Base-by-base conservation (phyloP, 371 early-diverging fungal genomes). In the Basidiobolus meristosporus region DNA sequence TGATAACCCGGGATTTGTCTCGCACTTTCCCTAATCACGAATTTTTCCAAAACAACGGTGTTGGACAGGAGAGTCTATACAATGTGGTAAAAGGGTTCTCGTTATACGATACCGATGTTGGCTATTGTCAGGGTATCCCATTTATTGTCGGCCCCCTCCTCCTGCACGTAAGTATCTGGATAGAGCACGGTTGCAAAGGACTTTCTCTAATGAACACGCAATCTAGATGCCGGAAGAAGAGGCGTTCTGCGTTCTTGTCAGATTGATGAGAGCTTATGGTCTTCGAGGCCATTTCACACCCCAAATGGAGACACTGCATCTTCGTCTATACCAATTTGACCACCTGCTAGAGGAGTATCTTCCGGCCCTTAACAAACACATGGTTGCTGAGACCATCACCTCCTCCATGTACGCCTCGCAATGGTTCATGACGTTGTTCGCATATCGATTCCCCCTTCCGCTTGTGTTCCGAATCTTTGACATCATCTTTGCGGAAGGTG, bases 391-490 rank as follows among this genome's bases (percentile, higher is more conserved):
- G 43, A 86, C 82, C 26, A 68, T 97, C 26, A 62, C 65, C 39
- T 63, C 85, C 14, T 77, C 76, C 47, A 87, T 88, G 80, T 97
- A 87, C 51, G 91, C 82, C 11, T 70, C 81, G 19, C 83, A 77
- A 46, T 87, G 92, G 93, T 90, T 92, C 58, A 74, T 90, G 76
- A 91, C 97, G 1, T 46, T 91, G 41, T 92, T 97, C 60, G 89
- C 93, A 0, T 92, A 84, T 65, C 76, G 81, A 23, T 85, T 93
- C 51, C 93, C 95, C 1, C 56, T 93, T 17, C 68, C 76, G 15
- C 56, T 86, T 38, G 90, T 91, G 3, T 79, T 78, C 50, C 70
- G 93, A 0, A 76, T 96, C 33, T 80, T 82, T 44, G 97, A 96
- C 53, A 66, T 90, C 23, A 63, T 96, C 16, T 75, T 96, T 42